Base-by-base conservation (phyloP, 257 asterid genomes). In the Ophiorrhiza pumila region DNA sequence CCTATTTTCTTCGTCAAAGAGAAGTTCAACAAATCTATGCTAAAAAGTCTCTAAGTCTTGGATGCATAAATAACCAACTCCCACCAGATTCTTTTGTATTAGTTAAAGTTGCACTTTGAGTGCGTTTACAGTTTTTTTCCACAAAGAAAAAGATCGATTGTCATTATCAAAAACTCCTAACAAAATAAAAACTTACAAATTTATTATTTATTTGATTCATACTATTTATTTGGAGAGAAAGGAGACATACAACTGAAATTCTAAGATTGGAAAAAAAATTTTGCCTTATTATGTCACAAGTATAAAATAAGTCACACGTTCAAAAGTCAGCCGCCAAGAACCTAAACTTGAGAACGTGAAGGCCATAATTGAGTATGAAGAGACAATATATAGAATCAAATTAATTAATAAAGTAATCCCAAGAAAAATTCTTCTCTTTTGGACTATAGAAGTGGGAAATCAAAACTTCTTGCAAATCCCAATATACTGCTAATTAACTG, bases 301-400 rank as follows among this genome's bases (percentile, higher is more conserved):
- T 17, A 11, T 14, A 29, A 13, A 14, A 58, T 13, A 56, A 56
- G 31, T 69, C 31, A 52, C 31, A 29, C 11, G 17, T 57, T 66
- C 27, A 25, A 14, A 61, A 69, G n/a, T 45, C 31, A 62, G 43
- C 64, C 39, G 71, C 77, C 65, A 62, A 47, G 74, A 27, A 76
- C 63, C 32, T 63, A 46, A 65, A 35, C 10, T 32, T 18, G 15
- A 71, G 72, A 71, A 77, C 77, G 76, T 64, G 69, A 53, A 39
- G 65, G 61, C 71, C 8, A 65, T 22, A 15, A 65, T 62, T 65
- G 37, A 42, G 42, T 20, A 18, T 27, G 13, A 7, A 58, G 39
- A 9, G 12, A 65, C 34, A 42, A 39, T 12, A 39, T 58, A 4
- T 13, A 58, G 71, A 43, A 65, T 65, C 70, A 42, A 27, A 42